Conservation (phyloP, 179 eudicot species). For the Carnegiea gigantea region DNA sequence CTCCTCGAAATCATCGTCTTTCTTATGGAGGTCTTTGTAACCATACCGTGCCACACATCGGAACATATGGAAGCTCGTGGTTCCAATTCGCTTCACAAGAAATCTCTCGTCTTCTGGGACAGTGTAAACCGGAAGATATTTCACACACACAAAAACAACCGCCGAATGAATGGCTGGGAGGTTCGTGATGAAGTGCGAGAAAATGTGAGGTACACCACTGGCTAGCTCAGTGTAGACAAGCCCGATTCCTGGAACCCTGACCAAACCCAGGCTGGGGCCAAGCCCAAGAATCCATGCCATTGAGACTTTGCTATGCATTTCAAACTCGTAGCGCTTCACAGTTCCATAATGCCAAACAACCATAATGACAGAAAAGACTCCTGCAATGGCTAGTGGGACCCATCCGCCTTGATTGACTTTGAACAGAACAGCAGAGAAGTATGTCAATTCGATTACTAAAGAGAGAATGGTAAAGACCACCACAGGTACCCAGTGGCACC, state of each 20-base stretch:
- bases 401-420: conserved; percentile 97
- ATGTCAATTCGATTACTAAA: conserved; percentile 69
- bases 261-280: conserved; percentile 91
- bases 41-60: conserved; percentile 96
- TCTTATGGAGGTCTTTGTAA: conserved; percentile 90
- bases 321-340: conserved; percentile 79
- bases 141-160: conserved; percentile 85
- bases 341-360: conserved; percentile 94
- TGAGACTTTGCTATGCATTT: conserved; percentile 93
- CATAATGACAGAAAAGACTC: conserved; percentile 77
- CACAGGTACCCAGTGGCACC: conserved; percentile 83
- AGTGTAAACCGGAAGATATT: conserved; percentile 92
- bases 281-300: conserved; percentile 96
- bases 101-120: conserved; percentile 93
- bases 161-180: conserved; percentile 93
- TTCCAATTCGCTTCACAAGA: conserved; percentile 90
- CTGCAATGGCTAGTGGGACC: conserved; percentile 94
- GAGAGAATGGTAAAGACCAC: conserved; percentile 75
- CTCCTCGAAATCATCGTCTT: conserved; percentile 86
- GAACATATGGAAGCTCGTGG: conserved; percentile 94
- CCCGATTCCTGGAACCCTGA: conserved; percentile 94
- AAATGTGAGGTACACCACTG: conserved; percentile 94
- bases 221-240: conserved; percentile 97
- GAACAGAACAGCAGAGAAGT: conserved; percentile 89
- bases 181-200: conserved; percentile 94